Percentiles rank a stretch among this genome's conserved stretches.
phyloP scores from a whole-genome alignment of 371 early-diverging fungal genomes.

The Circinella minor region DNA sequence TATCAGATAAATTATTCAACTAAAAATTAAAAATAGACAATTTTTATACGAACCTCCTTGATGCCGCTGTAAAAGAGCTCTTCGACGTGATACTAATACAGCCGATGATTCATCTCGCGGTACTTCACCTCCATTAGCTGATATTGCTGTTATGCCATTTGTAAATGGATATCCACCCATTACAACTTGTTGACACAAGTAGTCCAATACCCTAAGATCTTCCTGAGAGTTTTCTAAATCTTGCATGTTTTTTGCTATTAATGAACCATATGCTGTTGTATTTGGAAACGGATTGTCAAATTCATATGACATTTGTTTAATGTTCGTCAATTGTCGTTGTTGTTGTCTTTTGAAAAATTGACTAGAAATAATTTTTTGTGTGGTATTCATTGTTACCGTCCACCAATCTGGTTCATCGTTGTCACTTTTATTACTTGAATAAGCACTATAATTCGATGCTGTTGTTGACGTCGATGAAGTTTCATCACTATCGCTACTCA shows the following conservation, averaged over 20 bases:
- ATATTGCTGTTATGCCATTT: conserved; percentile 46
- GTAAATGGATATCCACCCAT: conserved; percentile 62
- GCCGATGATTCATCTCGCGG: conserved; percentile 56
- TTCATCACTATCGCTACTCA: background rate
- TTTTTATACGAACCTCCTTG: conserved; percentile 39
- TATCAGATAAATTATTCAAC: no score
- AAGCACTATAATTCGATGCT: conserved; percentile 8
- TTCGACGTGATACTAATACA: conserved; percentile 47
- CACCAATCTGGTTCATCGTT: conserved; percentile 11
- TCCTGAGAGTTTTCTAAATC: conserved; percentile 11
- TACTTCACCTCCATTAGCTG: conserved; percentile 35
- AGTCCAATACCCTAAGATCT: conserved; percentile 33
- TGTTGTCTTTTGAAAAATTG: conserved; percentile 5
- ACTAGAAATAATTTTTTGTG: conserved; percentile 36
- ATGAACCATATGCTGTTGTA: conserved; percentile 2
- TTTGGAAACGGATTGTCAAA: conserved; percentile 22
- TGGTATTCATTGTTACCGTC: conserved; percentile 25
- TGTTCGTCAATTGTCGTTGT: background rate
- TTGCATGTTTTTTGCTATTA: background rate
- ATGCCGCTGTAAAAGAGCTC: conserved; percentile 43
- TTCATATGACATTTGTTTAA: conserved; percentile 12
- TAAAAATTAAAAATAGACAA: no score
- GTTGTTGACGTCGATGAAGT: conserved; percentile 1
- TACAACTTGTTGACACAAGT: conserved; percentile 55
- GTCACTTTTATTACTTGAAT: background rate